Evolutionary conservation across 192 early-diverging fungal genomes (phyloP), one percentile per base, ranked within the genome.

Genomic region (Coemansia sp.): DNA sequence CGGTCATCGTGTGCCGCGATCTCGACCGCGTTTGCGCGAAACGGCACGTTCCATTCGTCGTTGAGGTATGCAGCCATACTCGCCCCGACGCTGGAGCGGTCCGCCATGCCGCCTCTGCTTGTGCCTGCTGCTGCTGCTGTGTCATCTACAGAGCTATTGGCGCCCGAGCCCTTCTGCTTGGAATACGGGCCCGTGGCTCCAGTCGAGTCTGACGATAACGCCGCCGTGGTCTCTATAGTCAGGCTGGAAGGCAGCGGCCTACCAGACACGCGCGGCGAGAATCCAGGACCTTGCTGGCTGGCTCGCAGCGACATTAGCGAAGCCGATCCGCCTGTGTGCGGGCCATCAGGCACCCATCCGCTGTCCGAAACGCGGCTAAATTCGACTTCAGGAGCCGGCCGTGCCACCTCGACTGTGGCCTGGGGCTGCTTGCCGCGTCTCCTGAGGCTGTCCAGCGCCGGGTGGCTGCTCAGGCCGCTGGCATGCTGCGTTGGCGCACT

Each of bases 1-100:
- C 68, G 71, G 59, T 83, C 75, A 51, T 83, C 81, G 45, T 78
- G 75, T 17, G 68, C 76, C 2, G 81, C 81, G 36, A 78, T 78
- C 56, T 76, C 75, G 7, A 76, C 81, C 0, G 81, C 81, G 22
- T 72, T 76, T 33, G 72, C 62, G 33, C 72, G 68, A 28, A 76
- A 82, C 14, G 80, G 71, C 32, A 73, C 65, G n/a, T 73, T 67
- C 17, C 60, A 64, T 36, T 76, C 73, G 50, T 76, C 74, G 54
- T 33, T 60, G 50, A 76, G 73, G 33, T 63, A 72, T 11, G 63
- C 54, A 22, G 61, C 56, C 52, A 60, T 52, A 10, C 52, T 32
- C 20, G 38, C 50, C 49, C 7, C 22, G 50, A 50, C 33, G 51
- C 59, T 32, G 4, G 32, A 38, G 38, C 63, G 30, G 16, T 32